Conservation (phyloP, 1,139 yeast genomes). For the Candida labiduridarum region DNA sequence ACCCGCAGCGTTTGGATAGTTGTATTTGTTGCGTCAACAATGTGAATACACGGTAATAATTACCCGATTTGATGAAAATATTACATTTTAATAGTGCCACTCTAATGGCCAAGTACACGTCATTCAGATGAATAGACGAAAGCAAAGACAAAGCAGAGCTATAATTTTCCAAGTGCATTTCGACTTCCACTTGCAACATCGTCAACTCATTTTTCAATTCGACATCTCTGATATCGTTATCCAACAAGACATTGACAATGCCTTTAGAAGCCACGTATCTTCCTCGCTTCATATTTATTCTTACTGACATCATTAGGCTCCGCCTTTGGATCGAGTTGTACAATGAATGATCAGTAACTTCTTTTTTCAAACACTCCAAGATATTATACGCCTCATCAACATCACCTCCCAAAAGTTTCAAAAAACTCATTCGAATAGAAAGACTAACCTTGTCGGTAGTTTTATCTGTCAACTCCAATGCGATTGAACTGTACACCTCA, state of each 20-base stretch:
- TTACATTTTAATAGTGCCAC: slow-evolving; percentile 48
- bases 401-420: slow-evolving; percentile 41
- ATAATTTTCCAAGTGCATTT: slow-evolving; percentile 30
- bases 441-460: slow-evolving; percentile 41
- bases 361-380: slow-evolving; percentile 28
- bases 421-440: slow-evolving; percentile 38
- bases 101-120: slow-evolving; percentile 36
- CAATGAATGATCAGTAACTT: slow-evolving; percentile 28
- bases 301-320: slow-evolving; percentile 36
- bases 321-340: slow-evolving; percentile 42
- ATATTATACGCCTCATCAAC: slow-evolving; percentile 32
- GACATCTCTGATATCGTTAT: slow-evolving; percentile 33
- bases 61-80: slow-evolving; percentile 38
- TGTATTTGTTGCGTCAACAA: slow-evolving; percentile 48
- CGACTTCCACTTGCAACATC: slow-evolving; percentile 32
- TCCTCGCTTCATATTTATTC: slow-evolving; percentile 40
- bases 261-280: slow-evolving; percentile 31
- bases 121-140: slow-evolving; percentile 23
- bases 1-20: slow-evolving; percentile 44
- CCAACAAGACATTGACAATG: slow-evolving; percentile 21
- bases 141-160: slow-evolving; percentile 40
- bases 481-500: slow-evolving; percentile 47
- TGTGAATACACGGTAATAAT: slow-evolving; percentile 44
- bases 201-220: slow-evolving; percentile 33
- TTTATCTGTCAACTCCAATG: slow-evolving; percentile 39